Conservation (phyloP, 1,284 basidiomycete genomes). For the Stereum hirsutum region DNA sequence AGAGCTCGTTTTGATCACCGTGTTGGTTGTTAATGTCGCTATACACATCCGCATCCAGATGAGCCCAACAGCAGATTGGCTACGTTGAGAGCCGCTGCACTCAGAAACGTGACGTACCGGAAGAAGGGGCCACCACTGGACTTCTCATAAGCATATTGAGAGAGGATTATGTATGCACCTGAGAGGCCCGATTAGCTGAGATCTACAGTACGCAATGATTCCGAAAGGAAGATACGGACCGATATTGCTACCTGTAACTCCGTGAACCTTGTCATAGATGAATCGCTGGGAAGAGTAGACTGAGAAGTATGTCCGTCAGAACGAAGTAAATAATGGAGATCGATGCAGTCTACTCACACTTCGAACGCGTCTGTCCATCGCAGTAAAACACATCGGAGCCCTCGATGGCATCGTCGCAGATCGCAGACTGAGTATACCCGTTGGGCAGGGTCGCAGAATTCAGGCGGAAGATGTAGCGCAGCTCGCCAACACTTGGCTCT, state of each 20-base stretch:
- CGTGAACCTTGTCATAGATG: not conserved
- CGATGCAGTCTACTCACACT: not conserved
- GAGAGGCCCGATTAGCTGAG: not conserved
- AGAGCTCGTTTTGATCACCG: not conserved
- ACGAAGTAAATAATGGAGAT: not conserved
- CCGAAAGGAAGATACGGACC: no score
- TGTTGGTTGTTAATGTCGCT: not conserved
- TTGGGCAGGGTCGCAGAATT: not conserved
- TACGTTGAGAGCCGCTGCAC: not conserved
- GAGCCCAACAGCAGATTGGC: no score
- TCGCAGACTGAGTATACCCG: not conserved
- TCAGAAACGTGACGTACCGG: not conserved
- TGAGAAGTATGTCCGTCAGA: not conserved
- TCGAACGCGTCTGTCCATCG: not conserved
- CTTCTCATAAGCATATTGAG: not conserved
- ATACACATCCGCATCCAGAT: not conserved
- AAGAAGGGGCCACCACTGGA: not conserved
- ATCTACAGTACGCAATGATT: no score
- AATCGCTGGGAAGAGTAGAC: not conserved
- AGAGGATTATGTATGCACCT: not conserved
- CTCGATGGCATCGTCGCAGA: not conserved
- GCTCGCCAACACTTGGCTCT: not conserved
- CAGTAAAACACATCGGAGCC: not conserved
- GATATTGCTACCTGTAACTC: no score
- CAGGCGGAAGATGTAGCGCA: not conserved